Evolutionary conservation across 176 grass and related monocot species (phyloP), one percentile per base, ranked within the genome.

Genomic region (Dactylis glomerata): DNA sequence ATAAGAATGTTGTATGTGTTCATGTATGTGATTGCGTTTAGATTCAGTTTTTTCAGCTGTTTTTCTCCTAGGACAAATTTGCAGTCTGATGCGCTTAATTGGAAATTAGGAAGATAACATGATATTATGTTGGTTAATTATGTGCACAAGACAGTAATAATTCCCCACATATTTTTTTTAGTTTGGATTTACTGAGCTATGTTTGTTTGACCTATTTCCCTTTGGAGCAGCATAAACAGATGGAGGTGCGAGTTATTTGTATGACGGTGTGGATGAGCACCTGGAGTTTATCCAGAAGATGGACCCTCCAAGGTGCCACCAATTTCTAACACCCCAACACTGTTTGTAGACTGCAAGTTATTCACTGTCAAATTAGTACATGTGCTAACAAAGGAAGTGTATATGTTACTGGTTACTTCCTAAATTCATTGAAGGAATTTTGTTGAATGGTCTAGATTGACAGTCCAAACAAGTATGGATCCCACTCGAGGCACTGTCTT

Each of bases 231-330:
- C 9, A 4, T 58, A 10, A 26, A 10, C 54, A 57, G 17, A 22
- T 54, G 41, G 50, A 54, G 50, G 22, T 58, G 10, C 23, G 84
- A 83, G 58, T 52, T 91, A 36, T 71, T 93, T 75, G 4, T 91
- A 81, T 78, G 92, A 88, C 22, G 84, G 75, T 41, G 95, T 89
- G 50, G 88, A 92, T 67, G 95, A 94, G 81, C 91, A 92, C 59
- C 77, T 94, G 80, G 94, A 97, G 81, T 94, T 92, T 75, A 97
- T 94, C 67, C 88, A 88, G 36, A 97, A 84, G 75, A 97, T 97
- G 92, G 91, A 94, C 63, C 95, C 95, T 91, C n/a, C n/a, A n/a
- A n/a, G n/a, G n/a, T n/a, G n/a, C n/a, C n/a, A n/a, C n/a, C n/a
- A n/a, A n/a, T n/a, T n/a, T n/a, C n/a, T n/a, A n/a, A n/a, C n/a